These are phyloP conservation scores for Aspergillus avenaceus DNA, from an alignment of 495 filamentous ascomycete genomes.

Conservation along the genomic window DNA sequence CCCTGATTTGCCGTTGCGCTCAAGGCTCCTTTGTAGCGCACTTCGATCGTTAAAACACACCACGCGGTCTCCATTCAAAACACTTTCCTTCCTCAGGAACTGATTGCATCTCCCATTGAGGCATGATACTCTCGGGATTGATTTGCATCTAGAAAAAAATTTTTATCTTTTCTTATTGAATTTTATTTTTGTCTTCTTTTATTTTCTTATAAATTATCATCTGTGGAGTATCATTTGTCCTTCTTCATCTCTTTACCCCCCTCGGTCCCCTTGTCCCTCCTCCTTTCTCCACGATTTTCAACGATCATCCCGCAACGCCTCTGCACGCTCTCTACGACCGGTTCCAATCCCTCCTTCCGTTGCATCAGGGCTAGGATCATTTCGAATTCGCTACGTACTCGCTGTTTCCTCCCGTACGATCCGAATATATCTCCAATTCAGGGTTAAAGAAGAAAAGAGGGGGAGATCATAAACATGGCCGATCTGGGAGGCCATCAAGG, in stretches of 20 bases:
- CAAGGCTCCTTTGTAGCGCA: conserved; percentile 37
- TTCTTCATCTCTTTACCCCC: conserved; percentile 6
- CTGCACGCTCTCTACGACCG: conserved; percentile 39
- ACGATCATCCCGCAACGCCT: conserved; percentile 35
- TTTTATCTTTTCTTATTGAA: conserved; percentile 14
- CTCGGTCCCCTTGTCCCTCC: conserved; percentile 13
- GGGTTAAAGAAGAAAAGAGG: not conserved
- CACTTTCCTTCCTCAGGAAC: conserved; percentile 15
- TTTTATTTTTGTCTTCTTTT: conserved; percentile 17
- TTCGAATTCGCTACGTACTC: not conserved
- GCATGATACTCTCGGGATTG: conserved; percentile 29
- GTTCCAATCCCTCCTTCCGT: conserved; percentile 26
- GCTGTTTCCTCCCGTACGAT: conserved; percentile 1
- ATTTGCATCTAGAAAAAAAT: conserved; percentile 18
- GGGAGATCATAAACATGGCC: conserved; percentile 57
- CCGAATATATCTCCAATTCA: conserved; percentile 5
- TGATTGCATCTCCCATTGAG: conserved; percentile 15
- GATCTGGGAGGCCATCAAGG: conserved; percentile 75
- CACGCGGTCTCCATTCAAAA: conserved; percentile 14
- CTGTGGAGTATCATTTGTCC: conserved; percentile 19
- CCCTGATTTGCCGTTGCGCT: conserved; percentile 45
- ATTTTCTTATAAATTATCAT: conserved; percentile 15
- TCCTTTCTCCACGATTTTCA: conserved; percentile 34
- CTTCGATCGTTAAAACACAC: conserved; percentile 25
- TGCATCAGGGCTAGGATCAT: not conserved